These are phyloP conservation scores for Dunaliella primolecta DNA, from an alignment of 139 green algal species.

Conservation along the genomic window DNA sequence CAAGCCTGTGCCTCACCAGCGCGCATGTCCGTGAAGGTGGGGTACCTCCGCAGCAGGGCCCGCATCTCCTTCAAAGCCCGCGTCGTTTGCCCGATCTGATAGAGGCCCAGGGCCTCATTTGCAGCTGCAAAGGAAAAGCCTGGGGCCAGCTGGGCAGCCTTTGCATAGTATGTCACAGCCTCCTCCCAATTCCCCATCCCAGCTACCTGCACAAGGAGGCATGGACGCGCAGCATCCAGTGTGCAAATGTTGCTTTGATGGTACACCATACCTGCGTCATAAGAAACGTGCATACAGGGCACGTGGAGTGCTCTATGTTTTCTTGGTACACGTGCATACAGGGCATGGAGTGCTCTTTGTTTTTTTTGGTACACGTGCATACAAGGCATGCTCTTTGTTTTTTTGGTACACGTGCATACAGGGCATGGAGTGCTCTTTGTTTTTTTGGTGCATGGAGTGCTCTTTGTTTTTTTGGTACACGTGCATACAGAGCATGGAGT, in stretches of 20 bases:
- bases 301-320: too few relatives aligned
- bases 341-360: too few relatives aligned
- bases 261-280: neutral
- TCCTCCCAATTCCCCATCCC: conserved; percentile 50
- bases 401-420: too few relatives aligned
- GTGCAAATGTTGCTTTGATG: neutral
- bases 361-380: too few relatives aligned
- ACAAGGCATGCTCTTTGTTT: too few relatives aligned
- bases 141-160: conserved; percentile 61
- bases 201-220: neutral
- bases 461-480: too few relatives aligned
- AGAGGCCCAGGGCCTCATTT: conserved; percentile 74
- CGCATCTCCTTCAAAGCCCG: conserved; percentile 67
- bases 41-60: conserved; percentile 72
- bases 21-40: conserved; percentile 75
- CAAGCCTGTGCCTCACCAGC: too few relatives aligned
- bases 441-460: too few relatives aligned
- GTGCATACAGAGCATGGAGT: too few relatives aligned
- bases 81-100: conserved; percentile 62
- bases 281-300: neutral
- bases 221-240: neutral
- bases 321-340: too few relatives aligned
- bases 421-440: too few relatives aligned
- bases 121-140: conserved; percentile 78
- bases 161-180: conserved; percentile 59